Conservation (phyloP, 2,329 filamentous ascomycete species). For the Xylariaceae sp. region DNA sequence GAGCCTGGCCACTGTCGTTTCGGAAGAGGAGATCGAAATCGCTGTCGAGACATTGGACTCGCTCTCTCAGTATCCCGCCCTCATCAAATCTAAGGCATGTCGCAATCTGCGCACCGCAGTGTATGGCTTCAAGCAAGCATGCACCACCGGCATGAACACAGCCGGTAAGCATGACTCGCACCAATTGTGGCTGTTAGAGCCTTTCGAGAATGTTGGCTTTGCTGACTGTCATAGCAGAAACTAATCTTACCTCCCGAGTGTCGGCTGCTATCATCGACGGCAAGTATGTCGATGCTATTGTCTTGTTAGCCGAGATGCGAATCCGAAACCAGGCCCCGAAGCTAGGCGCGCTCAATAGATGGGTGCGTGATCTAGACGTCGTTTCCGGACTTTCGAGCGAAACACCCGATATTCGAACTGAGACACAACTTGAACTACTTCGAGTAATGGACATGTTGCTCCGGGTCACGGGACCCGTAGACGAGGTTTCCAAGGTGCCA, state of each 20-base stretch:
- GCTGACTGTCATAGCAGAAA: slow-evolving; percentile 39
- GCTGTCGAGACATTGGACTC: slow-evolving; percentile 62
- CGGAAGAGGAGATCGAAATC: slow-evolving; percentile 64
- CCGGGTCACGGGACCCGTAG: slow-evolving; percentile 60
- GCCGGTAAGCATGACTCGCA: slow-evolving; percentile 24
- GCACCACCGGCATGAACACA: slow-evolving; percentile 63
- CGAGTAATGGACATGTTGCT: slow-evolving; percentile 62
- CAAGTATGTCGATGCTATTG: slow-evolving; percentile 62
- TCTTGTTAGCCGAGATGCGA: slow-evolving; percentile 68
- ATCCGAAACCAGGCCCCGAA: slow-evolving; percentile 65
- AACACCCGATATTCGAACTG: slow-evolving; percentile 45
- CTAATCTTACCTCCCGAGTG: slow-evolving; percentile 65
- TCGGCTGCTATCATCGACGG: slow-evolving; percentile 64
- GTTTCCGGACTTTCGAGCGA: slow-evolving; percentile 61
- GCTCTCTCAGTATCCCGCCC: slow-evolving; percentile 54
- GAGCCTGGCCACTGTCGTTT: slow-evolving; percentile 53
- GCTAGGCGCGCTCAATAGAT: slow-evolving; percentile 66
- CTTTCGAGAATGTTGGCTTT: slow-evolving; percentile 1
- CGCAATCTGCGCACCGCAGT: slow-evolving; percentile 65
- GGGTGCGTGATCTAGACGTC: slow-evolving; percentile 69
- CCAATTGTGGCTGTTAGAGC: neutral
- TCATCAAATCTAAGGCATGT: slow-evolving; percentile 68
- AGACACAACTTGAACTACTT: slow-evolving; percentile 54
- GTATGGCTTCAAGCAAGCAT: slow-evolving; percentile 67
- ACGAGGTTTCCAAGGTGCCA: slow-evolving; percentile 40